Evolutionary conservation across 257 asterid species (phyloP).

Genomic region (Linderniella brevidens): DNA sequence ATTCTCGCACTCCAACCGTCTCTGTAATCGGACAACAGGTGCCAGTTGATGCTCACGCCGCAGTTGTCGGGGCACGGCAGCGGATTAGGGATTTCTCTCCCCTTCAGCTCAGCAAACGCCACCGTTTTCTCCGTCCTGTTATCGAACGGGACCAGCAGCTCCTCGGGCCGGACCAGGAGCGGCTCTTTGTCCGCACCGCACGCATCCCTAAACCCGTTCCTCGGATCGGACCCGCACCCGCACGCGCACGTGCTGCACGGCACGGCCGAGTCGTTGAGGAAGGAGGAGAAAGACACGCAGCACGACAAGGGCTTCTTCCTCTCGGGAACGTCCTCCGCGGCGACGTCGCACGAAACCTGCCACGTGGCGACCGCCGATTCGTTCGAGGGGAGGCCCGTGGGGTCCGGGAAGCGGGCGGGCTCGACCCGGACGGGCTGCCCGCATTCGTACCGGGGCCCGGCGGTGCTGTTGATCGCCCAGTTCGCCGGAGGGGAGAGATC

Average conservation of each 20-base stretch:
- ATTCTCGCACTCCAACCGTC: constrained; percentile 48
- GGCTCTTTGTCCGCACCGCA: constrained; percentile 20
- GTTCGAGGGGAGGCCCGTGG: constrained; percentile 27
- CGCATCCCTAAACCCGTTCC: background rate
- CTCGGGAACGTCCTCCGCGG: constrained; percentile 22
- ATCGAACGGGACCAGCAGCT: constrained; percentile 39
- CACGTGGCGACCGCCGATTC: constrained; percentile 36
- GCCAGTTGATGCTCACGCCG: constrained; percentile 67
- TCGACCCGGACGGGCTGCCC: constrained; percentile 31
- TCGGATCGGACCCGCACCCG: constrained; percentile 20
- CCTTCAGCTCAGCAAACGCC: constrained; percentile 27
- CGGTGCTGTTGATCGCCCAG: constrained; percentile 29
- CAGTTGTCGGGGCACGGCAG: constrained; percentile 62
- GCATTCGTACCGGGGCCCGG: constrained; percentile 36
- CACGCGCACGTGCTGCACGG: constrained; percentile 63
- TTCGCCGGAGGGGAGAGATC: constrained; percentile 61
- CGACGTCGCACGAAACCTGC: constrained; percentile 50
- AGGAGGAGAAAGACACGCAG: constrained; percentile 55
- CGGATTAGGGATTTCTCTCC: constrained; percentile 16
- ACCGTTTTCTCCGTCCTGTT: constrained; percentile 27
- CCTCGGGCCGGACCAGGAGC: constrained; percentile 34
- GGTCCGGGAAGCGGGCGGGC: constrained; percentile 31
- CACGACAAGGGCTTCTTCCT: constrained; percentile 24
- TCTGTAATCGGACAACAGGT: constrained; percentile 24
- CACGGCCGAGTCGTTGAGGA: constrained; percentile 28